Conservation (phyloP, 495 filamentous ascomycete genomes). For the Aspergillus sclerotiicarbonarius region DNA sequence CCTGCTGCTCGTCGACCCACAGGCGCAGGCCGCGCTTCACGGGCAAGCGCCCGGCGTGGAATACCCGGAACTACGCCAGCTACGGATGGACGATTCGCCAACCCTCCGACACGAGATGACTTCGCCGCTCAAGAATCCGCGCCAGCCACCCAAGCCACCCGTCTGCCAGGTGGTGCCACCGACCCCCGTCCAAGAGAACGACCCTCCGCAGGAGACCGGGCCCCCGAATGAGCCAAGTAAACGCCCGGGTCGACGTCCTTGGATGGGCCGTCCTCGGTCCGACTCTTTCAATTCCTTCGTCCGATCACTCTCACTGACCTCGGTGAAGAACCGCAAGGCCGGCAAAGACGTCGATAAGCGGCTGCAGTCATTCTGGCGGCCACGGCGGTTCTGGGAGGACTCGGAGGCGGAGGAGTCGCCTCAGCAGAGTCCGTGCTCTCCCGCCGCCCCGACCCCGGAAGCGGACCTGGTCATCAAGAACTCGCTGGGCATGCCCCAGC, state of each 20-base stretch:
- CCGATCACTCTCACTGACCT: slow-evolving; percentile 44
- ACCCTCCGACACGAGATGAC: slow-evolving; percentile 49
- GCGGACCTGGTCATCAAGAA: slow-evolving; percentile 44
- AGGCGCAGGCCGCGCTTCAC: slow-evolving; percentile 35
- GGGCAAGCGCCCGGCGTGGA: slow-evolving; percentile 22
- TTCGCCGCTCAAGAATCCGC: slow-evolving; percentile 73
- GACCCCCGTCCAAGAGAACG: slow-evolving; percentile 58
- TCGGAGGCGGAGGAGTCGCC: slow-evolving; percentile 50
- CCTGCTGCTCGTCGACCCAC: slow-evolving; percentile 72
- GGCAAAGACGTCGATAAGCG: slow-evolving; percentile 49
- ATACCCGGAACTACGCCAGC: slow-evolving; percentile 22
- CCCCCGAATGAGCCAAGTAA: slow-evolving; percentile 39
- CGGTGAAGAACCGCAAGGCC: slow-evolving; percentile 44
- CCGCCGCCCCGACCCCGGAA: slow-evolving; percentile 21
- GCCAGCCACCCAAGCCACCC: slow-evolving; percentile 67
- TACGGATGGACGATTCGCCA: slow-evolving; percentile 33
- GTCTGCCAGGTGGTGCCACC: slow-evolving; percentile 72
- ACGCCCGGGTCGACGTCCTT: slow-evolving; percentile 53
- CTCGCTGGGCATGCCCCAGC: slow-evolving; percentile 52
- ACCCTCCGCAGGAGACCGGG: slow-evolving; percentile 43
- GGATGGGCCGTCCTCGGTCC: slow-evolving; percentile 56
- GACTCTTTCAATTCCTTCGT: slow-evolving; percentile 46
- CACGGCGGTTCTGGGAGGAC: slow-evolving; percentile 69
- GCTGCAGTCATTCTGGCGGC: slow-evolving; percentile 80
- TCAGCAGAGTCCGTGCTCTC: slow-evolving; percentile 17